These are phyloP conservation scores for cucumber (Cucumis sativus) DNA, from an alignment of 306 rosid genomes.

Conservation along the genomic window DNA sequence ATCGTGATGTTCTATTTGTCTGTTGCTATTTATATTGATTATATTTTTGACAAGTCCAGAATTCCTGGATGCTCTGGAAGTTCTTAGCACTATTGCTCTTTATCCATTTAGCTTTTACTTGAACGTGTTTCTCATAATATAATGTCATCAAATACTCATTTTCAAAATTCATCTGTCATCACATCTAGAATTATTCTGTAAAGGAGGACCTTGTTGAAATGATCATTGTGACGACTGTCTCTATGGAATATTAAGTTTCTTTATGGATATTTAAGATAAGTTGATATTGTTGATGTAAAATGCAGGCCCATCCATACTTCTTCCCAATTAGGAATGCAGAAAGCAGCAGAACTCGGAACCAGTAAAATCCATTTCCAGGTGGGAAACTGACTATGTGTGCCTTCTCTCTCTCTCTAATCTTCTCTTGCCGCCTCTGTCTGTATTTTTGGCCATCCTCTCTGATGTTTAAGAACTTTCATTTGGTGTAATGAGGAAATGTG, in stretches of 20 bases:
- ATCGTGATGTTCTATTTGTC: background rate
- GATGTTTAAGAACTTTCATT: background rate
- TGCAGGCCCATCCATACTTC: slow-evolving; percentile 41
- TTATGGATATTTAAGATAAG: background rate
- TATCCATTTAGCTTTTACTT: background rate
- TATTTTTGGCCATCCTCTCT: background rate
- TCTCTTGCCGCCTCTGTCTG: background rate
- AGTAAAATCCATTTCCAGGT: slow-evolving; percentile 26
- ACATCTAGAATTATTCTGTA: background rate
- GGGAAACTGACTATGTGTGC: background rate
- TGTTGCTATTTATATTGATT: background rate
- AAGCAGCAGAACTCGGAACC: slow-evolving; percentile 42
- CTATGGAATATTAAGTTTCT: background rate
- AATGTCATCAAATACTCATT: background rate
- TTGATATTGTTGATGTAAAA: slow-evolving; percentile 11
- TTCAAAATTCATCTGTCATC: background rate
- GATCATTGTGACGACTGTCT: too few relatives aligned
- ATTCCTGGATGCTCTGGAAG: background rate
- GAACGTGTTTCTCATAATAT: background rate
- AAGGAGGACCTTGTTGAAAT: background rate
- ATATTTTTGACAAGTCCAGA: background rate
- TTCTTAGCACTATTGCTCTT: background rate
- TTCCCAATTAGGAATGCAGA: slow-evolving; percentile 34
- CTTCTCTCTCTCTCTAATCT: background rate
- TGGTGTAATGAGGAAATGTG: background rate